Evolutionary conservation across 139 green algal species (phyloP), one percentile per base, ranked within the genome.

Genomic region (Bryopsis sp.): DNA sequence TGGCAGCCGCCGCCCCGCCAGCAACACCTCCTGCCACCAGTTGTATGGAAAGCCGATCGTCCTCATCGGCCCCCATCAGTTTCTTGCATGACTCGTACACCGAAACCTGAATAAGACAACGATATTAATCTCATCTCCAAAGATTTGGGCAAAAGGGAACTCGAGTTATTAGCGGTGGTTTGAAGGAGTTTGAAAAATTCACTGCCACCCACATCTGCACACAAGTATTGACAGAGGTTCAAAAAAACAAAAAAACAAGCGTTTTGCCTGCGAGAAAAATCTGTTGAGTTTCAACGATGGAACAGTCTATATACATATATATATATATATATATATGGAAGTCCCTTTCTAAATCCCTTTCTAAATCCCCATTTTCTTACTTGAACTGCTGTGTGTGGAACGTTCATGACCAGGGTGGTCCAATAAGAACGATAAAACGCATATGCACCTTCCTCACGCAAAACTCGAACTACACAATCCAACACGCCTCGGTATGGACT

Each of bases 321-420:
- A n/a, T n/a, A n/a, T n/a, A n/a, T n/a, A n/a, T n/a, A n/a, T n/a
- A n/a, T n/a, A n/a, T n/a, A n/a, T n/a, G n/a, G n/a, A n/a, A n/a
- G n/a, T n/a, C n/a, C n/a, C n/a, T n/a, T n/a, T n/a, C n/a, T n/a
- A n/a, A n/a, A n/a, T n/a, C n/a, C n/a, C n/a, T n/a, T n/a, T n/a
- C n/a, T n/a, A n/a, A n/a, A n/a, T n/a, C n/a, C n/a, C n/a, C n/a
- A n/a, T n/a, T n/a, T n/a, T n/a, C n/a, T 11, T 54, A 54, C 43
- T 74, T 99, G 88, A 47, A 98, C 76, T 2, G 92, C 84, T 0
- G 86, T 95, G 83, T 93, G 97, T 2, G 93, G 93, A 28, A 98
- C 77, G 77, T 98, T 98, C 92, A 97, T 98, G 22, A 97, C 54
- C 0, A 98, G 48, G 0, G 80, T 89, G 24, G 83, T 89, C 64